Evolutionary conservation across 306 rosid species (phyloP), one percentile per base, ranked within the genome.

Genomic region (Ziziphus jujuba): DNA sequence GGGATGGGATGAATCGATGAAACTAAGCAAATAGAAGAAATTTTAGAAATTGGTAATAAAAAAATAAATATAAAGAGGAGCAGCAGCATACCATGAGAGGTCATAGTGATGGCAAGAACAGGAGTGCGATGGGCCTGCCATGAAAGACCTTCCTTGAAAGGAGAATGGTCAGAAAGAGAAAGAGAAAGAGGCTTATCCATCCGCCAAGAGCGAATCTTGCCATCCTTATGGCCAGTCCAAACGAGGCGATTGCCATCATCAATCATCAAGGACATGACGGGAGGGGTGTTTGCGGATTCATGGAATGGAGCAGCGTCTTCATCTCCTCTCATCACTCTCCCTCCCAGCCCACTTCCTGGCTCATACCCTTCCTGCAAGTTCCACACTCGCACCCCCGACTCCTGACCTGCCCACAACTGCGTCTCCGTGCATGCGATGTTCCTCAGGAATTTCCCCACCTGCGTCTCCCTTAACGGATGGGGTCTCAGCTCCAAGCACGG

Each of bases 101-200:
- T 87, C 36, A 87, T 56, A 69, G 81, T 78, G 75, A 95, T 69
- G 72, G 97, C 76, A 72, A 87, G 95, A 82, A 90, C 95, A 31
- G 97, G 92, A 57, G 84, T 87, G n/a, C 86, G 84, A 56, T 95
- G 95, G 4, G 96, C 99, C 76, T 83, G 99, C 99, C 99, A 95
- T 4, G 99, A 91, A 71, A 95, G 97, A 43, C 96, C 99, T 75
- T 95, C 99, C 88, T 87, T 95, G 56, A 95, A 95, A 21, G 97
- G 91, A 38, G 85, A 71, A 44, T 75, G 35, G 2, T 21, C 40
- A 8, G 7, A 45, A 59, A 24, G 44, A 28, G 33, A 28, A 36
- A 67, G 74, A 69, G 77, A 80, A 67, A 80, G 74, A 23, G 84
- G 70, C 77, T 87, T 96, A 70, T 90, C 96, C 88, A 79, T 81